phyloP scores from a whole-genome alignment of 2,329 filamentous ascomycete genomes.

The Trichoderma arundinaceum region DNA sequence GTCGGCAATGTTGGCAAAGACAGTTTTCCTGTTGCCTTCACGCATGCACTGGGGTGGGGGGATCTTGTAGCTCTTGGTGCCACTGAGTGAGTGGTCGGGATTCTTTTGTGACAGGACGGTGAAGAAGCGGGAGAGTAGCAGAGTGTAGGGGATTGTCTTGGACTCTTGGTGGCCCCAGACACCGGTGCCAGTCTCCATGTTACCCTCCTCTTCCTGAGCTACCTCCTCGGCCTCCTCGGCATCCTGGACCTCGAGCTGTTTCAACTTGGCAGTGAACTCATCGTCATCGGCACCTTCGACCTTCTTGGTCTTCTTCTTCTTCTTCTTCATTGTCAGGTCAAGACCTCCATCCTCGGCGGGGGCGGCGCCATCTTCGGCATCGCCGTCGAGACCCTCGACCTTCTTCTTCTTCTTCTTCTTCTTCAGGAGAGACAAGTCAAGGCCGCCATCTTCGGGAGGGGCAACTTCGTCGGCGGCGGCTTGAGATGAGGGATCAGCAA shows the following conservation, averaged over 20 bases:
- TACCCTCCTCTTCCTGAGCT: constrained; percentile 66
- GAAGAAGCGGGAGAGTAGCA: constrained; percentile 92
- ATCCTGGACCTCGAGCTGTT: constrained; percentile 69
- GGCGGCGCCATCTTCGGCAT: constrained; percentile 48
- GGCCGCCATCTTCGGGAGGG: constrained; percentile 57
- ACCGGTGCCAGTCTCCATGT: constrained; percentile 85
- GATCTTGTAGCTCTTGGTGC: constrained; percentile 97
- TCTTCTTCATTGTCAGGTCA: constrained; percentile 71
- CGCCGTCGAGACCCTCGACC: constrained; percentile 53
- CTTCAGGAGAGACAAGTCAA: constrained; percentile 72
- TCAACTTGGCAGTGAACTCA: constrained; percentile 64
- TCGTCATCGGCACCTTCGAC: constrained; percentile 65
- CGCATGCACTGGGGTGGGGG: constrained; percentile 97
- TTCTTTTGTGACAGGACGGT: constrained; percentile 92
- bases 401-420: constrained; percentile 77
- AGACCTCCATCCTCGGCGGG: constrained; percentile 53
- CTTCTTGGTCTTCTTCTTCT: constrained; percentile 79
- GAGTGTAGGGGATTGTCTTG: constrained; percentile 79
- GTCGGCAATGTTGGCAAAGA: constrained; percentile 98
- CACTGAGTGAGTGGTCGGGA: constrained; percentile 88
- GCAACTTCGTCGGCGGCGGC: constrained; percentile 53
- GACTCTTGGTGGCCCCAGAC: constrained; percentile 86
- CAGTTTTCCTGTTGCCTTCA: constrained; percentile 99
- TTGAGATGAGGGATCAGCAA: constrained; percentile 57
- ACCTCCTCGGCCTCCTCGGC: constrained; percentile 62